phyloP scores from a whole-genome alignment of 2,329 filamentous ascomycete species.

The Bertia moriformis region DNA sequence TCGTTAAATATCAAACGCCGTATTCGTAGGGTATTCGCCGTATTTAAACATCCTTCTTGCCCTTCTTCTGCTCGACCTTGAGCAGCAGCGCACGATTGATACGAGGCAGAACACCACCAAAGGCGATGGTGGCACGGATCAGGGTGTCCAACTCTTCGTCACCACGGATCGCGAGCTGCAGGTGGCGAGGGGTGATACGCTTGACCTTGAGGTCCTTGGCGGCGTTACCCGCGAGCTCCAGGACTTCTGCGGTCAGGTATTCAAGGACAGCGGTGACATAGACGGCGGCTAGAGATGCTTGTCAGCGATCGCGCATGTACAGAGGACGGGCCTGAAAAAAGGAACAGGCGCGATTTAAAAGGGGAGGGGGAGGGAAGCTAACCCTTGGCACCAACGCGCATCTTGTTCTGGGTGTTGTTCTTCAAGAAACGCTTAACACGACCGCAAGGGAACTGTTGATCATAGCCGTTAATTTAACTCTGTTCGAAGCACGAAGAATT shows the following conservation, averaged over 20 bases:
- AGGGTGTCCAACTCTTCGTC: slow-evolving; percentile 97
- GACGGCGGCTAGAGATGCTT: slow-evolving; percentile 45
- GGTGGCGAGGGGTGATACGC: slow-evolving; percentile 94
- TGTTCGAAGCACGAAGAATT: slow-evolving; percentile 1
- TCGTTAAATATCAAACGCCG: not conserved
- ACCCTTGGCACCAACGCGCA: slow-evolving; percentile 93
- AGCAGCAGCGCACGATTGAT: slow-evolving; percentile 94
- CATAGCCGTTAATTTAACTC: slow-evolving; percentile 3
- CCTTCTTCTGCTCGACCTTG: slow-evolving; percentile 97
- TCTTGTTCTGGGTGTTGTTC: slow-evolving; percentile 98
- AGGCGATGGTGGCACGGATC: slow-evolving; percentile 94
- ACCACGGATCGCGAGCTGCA: slow-evolving; percentile 94
- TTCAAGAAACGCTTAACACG: slow-evolving; percentile 99
- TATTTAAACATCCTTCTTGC: slow-evolving; percentile 24
- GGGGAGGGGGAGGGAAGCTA: not conserved
- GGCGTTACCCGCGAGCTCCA: slow-evolving; percentile 94
- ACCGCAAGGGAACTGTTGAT: slow-evolving; percentile 91
- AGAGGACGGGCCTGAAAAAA: not conserved
- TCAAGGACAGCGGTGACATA: slow-evolving; percentile 97
- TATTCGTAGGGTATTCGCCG: not conserved
- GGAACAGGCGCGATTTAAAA: not conserved
- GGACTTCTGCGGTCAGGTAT: slow-evolving; percentile 93
- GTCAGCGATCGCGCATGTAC: not conserved
- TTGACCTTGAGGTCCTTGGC: slow-evolving; percentile 99
- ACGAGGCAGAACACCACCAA: slow-evolving; percentile 93